Percentiles rank a stretch among this genome's conserved stretches.
Evolutionary conservation across 164 flowering plant genomes (phyloP).

Genomic region (Vitis rotundifolia): DNA sequence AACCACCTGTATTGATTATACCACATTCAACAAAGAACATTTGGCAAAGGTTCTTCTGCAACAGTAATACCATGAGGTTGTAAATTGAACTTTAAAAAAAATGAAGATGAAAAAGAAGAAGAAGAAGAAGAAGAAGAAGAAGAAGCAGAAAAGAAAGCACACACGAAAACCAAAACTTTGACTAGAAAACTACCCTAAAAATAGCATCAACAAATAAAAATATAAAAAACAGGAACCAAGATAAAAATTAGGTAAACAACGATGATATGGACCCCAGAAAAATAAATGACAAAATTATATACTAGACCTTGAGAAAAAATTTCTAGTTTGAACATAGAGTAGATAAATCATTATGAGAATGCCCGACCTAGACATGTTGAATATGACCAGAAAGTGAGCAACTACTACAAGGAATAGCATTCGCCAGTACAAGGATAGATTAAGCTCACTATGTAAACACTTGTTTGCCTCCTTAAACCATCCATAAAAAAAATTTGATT

Average conservation of each 20-base stretch:
- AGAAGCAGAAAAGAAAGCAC: background rate
- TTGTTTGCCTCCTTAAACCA: too few species aligned
- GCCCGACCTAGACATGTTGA: too few species aligned
- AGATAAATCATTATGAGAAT: too few species aligned
- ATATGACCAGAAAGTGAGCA: too few species aligned
- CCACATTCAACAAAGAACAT: background rate
- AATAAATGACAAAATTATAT: too few species aligned
- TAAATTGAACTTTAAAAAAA: background rate
- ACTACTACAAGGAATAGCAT: too few species aligned
- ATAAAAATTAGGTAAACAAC: background rate
- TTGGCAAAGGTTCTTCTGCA: background rate
- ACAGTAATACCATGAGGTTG: background rate
- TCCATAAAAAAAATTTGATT: too few species aligned
- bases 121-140: background rate
- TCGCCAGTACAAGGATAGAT: too few species aligned
- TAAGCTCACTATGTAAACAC: too few species aligned
- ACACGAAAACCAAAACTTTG: background rate
- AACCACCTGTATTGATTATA: background rate
- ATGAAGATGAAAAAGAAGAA: background rate
- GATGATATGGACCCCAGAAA: background rate
- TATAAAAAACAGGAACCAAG: background rate
- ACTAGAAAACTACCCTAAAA: background rate
- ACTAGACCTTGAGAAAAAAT: too few species aligned
- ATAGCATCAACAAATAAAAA: background rate
- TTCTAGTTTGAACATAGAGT: too few species aligned